Base-by-base conservation (phyloP, 1,139 yeast genomes). In the Kodamaea fungicola region DNA sequence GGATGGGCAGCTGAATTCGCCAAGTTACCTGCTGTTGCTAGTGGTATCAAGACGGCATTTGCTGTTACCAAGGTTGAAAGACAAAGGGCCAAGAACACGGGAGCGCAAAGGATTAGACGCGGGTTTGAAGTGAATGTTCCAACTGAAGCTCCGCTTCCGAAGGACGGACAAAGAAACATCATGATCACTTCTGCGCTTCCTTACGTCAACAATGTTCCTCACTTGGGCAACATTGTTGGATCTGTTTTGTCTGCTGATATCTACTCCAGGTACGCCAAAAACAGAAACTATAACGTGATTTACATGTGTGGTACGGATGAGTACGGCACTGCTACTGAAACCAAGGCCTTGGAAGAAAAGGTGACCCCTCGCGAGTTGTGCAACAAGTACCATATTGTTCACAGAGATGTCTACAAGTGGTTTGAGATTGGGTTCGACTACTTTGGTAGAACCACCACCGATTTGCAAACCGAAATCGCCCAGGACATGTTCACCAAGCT, bases 261-360 rank as follows among this genome's bases (percentile, higher is more conserved):
- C 46, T 94, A 78, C 65, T 76, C 97, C 39, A 81, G 98, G 59
- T 92, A 86, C 64, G 80, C 86, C 57, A 90, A 89, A 62, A 81
- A 84, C 49, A 80, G 97, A 68, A 87, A 89, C 62, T 83, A 84
- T 68, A 92, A 90, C 59, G 74, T 96, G 16, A 67, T 92, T 44
- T 92, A 71, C 55, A 67, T 92, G 42, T 89, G 98, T 66, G 99
- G 99, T 65, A 94, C 98, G 28, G 99, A 92, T 60, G 99, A 92
- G 65, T 94, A 92, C 60, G 99, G 99, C 59, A 92, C 99, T 44
- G 99, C 99, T 35, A 92, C 98, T 21, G 99, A 92, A 64, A 94
- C 98, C 27, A 92, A 92, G 65, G 98, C 98, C 8, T 70, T 92
- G 41, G 98, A 92, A 62, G 97, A 92, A 56, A 82, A 84, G 32